Percentiles rank a stretch among this genome's conserved stretches.
Evolutionary conservation across 2,329 filamentous ascomycete genomes (phyloP).

Genomic region (Thielaviopsis ethacetica): DNA sequence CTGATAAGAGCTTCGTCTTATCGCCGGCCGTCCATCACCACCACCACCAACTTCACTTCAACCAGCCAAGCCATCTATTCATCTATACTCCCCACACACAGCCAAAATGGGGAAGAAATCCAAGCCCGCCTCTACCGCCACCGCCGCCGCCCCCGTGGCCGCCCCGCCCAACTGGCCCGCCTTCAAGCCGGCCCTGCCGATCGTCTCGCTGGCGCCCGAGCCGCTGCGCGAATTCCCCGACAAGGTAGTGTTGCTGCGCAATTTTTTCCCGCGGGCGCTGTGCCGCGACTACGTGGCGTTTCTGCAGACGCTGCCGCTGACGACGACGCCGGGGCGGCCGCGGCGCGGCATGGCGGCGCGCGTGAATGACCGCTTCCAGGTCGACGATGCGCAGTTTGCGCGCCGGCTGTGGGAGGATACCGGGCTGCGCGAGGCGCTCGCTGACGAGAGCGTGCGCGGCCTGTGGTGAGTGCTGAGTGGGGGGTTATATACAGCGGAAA

Average conservation of each 20-base stretch:
- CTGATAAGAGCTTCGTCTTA: neutral
- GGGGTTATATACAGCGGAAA: neutral
- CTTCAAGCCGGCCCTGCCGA: constrained; percentile 51
- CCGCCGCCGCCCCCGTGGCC: constrained; percentile 11
- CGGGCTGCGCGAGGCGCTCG: constrained; percentile 48
- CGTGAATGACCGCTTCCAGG: constrained; percentile 79
- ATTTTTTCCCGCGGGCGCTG: constrained; percentile 58
- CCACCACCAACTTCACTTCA: neutral
- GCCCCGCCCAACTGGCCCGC: constrained; percentile 46
- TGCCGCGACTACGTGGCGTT: constrained; percentile 65
- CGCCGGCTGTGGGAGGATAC: constrained; percentile 62
- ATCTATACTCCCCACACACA: too few species aligned
- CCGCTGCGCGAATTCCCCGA: constrained; percentile 30
- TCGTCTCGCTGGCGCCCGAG: constrained; percentile 44
- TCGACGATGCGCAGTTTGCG: constrained; percentile 62
- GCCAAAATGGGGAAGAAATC: constrained; percentile 14
- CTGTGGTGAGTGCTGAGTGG: constrained; percentile 37
- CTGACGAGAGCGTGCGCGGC: constrained; percentile 20
- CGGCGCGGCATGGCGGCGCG: constrained; percentile 67
- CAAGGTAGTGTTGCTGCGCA: constrained; percentile 58
- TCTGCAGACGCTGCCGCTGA: constrained; percentile 49
- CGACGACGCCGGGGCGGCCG: constrained; percentile 62
- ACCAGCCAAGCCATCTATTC: neutral
- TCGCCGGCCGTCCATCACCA: neutral
- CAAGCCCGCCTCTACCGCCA: constrained; percentile 11